These are phyloP conservation scores for Citrullus mucosospermus DNA, from an alignment of 306 rosid genomes.

Conservation along the genomic window DNA sequence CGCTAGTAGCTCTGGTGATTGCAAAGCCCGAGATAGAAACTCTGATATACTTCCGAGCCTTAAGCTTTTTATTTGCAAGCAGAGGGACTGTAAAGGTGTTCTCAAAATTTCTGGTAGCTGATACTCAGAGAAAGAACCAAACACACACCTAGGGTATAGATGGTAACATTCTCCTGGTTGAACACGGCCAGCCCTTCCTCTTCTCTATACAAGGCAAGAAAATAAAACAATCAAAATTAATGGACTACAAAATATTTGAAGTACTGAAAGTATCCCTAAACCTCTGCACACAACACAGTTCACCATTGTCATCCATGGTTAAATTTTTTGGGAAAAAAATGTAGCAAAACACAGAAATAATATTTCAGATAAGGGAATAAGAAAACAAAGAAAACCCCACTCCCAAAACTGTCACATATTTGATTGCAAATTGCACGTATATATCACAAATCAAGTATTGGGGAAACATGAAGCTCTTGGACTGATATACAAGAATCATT, in stretches of 20 bases:
- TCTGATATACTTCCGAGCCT: slow-evolving; percentile 87
- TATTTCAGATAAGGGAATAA: not conserved
- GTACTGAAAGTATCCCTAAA: not conserved
- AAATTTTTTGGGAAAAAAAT: not conserved
- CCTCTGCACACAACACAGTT: not conserved
- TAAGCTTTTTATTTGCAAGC: slow-evolving; percentile 93
- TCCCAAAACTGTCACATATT: not conserved
- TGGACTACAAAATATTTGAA: slow-evolving; percentile 2
- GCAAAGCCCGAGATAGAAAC: slow-evolving; percentile 87
- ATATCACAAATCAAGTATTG: not conserved
- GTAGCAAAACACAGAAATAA: too few species aligned
- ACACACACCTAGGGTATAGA: slow-evolving; percentile 87
- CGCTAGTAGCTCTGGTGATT: slow-evolving; percentile 80
- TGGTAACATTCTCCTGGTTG: slow-evolving; percentile 90
- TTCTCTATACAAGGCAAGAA: slow-evolving; percentile 44
- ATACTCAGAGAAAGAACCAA: slow-evolving; percentile 71
- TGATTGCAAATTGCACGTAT: not conserved
- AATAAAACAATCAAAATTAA: slow-evolving; percentile 7
- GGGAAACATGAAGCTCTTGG: not conserved
- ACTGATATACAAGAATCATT: not conserved
- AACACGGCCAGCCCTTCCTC: slow-evolving; percentile 99
- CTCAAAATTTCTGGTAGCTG: slow-evolving; percentile 95
- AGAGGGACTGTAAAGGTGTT: slow-evolving; percentile 91
- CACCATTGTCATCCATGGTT: not conserved
- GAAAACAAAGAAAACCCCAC: not conserved